Percentiles rank a stretch among this genome's conserved stretches.
Evolutionary conservation across 192 early-diverging fungal species (phyloP).

Genomic region (Gigaspora rosea): DNA sequence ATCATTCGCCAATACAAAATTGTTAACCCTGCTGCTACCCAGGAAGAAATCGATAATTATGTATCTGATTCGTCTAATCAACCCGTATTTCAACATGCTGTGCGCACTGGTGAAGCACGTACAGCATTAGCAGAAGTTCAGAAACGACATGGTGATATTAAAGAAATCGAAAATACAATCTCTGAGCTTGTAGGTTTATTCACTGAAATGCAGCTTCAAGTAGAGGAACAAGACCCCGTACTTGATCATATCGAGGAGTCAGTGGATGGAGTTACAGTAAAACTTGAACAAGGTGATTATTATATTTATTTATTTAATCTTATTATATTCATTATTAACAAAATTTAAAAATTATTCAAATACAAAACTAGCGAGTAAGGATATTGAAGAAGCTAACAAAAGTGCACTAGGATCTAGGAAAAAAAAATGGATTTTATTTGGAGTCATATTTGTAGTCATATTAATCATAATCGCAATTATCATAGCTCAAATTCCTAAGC

Average conservation of each 20-base stretch:
- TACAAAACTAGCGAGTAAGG: constrained; percentile 47
- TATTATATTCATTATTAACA: background rate
- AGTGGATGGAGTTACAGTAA: constrained; percentile 58
- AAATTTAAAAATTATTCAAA: background rate
- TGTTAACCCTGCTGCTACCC: constrained; percentile 79
- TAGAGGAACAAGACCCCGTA: constrained; percentile 73
- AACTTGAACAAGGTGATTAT: constrained; percentile 51
- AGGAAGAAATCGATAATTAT: constrained; percentile 74
- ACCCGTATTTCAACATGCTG: constrained; percentile 48
- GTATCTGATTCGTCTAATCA: constrained; percentile 47
- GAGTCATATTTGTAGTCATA: constrained; percentile 40
- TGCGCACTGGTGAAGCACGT: constrained; percentile 66
- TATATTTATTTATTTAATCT: background rate
- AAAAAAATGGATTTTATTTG: constrained; percentile 63
- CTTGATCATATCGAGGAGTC: constrained; percentile 71
- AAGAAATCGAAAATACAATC: constrained; percentile 84
- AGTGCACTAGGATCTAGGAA: constrained; percentile 46
- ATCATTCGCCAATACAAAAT: constrained; percentile 81
- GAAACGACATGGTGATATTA: constrained; percentile 79
- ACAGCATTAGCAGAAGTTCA: constrained; percentile 81
- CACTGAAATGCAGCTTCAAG: constrained; percentile 83
- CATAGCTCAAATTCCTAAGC: background rate
- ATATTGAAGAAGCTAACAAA: constrained; percentile 56
- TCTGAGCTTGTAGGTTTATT: constrained; percentile 85
- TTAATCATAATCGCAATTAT: constrained; percentile 50